Base-by-base conservation (phyloP, 2,329 filamentous ascomycete species). In the Plenodomus tracheiphilus region DNA sequence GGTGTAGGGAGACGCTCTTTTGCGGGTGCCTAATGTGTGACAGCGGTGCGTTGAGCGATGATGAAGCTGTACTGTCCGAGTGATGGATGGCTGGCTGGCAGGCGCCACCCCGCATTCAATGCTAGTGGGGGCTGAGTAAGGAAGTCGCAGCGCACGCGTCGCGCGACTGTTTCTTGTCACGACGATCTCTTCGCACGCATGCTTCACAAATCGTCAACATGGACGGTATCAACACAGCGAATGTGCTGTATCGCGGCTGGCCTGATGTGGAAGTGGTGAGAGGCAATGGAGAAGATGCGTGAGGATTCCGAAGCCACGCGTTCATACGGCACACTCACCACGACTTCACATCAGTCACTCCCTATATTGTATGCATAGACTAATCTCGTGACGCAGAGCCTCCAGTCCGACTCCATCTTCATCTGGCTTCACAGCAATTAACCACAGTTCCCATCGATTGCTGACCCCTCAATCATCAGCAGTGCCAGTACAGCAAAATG, bases 391-490 rank as follows among this genome's bases (percentile, higher is more conserved):
- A 11, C 8, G 15, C 43, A 61, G 58, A 13, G 38, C 19, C 13
- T 19, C 35, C 9, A 20, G 17, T 6, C 16, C 30, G 34, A 7
- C 13, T 16, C 39, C 28, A 2, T 28, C 47, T 3, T 47, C 53
- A n/a, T 52, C 61, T 41, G 49, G 58, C 21, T 67, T 67, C 30
- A 68, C 59, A 13, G 59, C 66, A 3, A 64, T 69, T 40, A 68
- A 69, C 20, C 52, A 51, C 6, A 47, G 20, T 15, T 41, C 43
- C 16, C 16, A 39, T 13, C 56, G 56, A 22, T 44, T 51, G 17
- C 45, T 49, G 22, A 50, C 54, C 16, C 53, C 49, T 18, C 51
- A 53, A 15, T 48, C 53, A 8, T 50, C 56, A 36, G 28, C 41
- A 38, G 9, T 47, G 7, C 22, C 22, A 10, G 20, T 20, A 3